Conservation (phyloP, 202 grass and related monocot genomes). For the Dendrocalamus latiflorus region DNA sequence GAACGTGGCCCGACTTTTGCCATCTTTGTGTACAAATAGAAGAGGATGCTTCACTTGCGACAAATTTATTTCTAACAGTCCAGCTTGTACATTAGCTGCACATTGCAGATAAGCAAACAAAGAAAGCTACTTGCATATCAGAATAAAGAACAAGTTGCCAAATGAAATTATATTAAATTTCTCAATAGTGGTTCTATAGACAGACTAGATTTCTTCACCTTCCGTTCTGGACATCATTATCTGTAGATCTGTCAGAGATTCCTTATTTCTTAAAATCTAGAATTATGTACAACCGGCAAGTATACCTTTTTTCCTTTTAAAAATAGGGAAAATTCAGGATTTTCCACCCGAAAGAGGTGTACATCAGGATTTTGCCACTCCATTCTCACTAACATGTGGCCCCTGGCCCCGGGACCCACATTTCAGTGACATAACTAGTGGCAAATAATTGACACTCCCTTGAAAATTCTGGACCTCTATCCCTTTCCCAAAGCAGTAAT, state of each 20-base stretch:
- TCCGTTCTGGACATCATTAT: neutral
- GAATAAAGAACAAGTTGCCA: neutral
- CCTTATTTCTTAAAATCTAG: neutral
- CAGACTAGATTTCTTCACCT: neutral
- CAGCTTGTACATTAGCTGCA: neutral
- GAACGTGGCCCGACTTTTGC: neutral
- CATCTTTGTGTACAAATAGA: slow-evolving; percentile 4
- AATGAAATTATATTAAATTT: neutral
- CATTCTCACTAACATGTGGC: too few relatives aligned
- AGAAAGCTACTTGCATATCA: neutral
- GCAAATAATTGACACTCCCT: too few relatives aligned
- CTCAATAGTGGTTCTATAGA: neutral
- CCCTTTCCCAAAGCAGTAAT: neutral
- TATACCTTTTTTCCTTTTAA: neutral
- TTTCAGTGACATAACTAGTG: too few relatives aligned
- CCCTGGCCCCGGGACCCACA: too few relatives aligned
- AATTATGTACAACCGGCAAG: neutral
- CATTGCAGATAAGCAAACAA: neutral
- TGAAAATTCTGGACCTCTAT: neutral
- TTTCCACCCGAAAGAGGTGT: too few relatives aligned
- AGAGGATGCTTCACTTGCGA: neutral
- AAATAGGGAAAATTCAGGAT: too few relatives aligned
- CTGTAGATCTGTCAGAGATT: neutral
- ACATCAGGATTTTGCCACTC: too few relatives aligned
- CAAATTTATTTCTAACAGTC: neutral